phyloP scores from a whole-genome alignment of 495 filamentous ascomycete genomes.

The Sphaerosporella brunnea region DNA sequence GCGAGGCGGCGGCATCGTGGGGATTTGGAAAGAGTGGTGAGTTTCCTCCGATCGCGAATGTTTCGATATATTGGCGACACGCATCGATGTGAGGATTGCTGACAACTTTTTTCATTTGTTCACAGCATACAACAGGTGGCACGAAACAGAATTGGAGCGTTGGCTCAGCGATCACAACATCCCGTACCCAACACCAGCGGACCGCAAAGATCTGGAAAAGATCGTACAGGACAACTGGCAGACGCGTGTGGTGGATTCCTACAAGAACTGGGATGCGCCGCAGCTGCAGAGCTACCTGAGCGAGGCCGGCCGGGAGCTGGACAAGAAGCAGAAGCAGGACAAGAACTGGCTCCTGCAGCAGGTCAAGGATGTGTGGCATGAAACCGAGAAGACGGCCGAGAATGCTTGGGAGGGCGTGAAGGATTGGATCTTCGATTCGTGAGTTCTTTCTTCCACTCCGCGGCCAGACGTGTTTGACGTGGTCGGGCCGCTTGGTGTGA shows the following conservation, averaged over 20 bases:
- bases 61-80: neutral
- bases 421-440: conserved; percentile 92
- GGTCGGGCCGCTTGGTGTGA: conserved; percentile 7
- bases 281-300: conserved; percentile 48
- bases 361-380: conserved; percentile 55
- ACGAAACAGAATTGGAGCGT: conserved; percentile 89
- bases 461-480: conserved; percentile 6
- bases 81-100: neutral
- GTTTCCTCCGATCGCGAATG: neutral
- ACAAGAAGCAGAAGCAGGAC: conserved; percentile 42
- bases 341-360: conserved; percentile 48
- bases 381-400: conserved; percentile 54
- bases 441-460: conserved; percentile 28
- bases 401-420: conserved; percentile 52
- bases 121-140: conserved; percentile 94
- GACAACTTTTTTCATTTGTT: neutral
- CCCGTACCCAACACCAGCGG: conserved; percentile 66
- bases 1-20: conserved; percentile 12
- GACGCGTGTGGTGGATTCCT: conserved; percentile 43
- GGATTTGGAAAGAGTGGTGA: conserved; percentile 20
- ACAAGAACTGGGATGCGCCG: conserved; percentile 50
- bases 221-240: conserved; percentile 83
- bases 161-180: conserved; percentile 93
- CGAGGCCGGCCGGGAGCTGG: conserved; percentile 47
- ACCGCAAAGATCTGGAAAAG: conserved; percentile 69